phyloP scores from a whole-genome alignment of 495 filamentous ascomycete genomes.

The Schizothecium vesticola region DNA sequence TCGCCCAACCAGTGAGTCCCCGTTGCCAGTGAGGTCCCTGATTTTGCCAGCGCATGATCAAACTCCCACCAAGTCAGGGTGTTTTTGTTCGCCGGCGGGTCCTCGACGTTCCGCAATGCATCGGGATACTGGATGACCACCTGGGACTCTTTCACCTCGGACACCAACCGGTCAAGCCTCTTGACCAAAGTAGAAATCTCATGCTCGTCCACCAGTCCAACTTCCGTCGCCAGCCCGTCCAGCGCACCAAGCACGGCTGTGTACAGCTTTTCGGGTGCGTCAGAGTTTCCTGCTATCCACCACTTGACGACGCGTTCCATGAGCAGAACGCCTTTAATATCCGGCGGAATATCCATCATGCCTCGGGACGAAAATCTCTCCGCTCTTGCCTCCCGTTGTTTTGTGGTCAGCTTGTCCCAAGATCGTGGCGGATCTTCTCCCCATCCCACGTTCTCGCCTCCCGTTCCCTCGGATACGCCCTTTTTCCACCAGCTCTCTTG shows the following conservation, averaged over 20 bases:
- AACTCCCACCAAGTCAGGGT: background rate
- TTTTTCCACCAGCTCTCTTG: background rate
- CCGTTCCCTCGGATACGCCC: background rate
- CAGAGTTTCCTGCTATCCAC: background rate
- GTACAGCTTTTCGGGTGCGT: background rate
- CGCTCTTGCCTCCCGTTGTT: background rate
- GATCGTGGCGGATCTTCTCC: background rate
- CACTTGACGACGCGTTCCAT: background rate
- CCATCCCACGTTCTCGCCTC: background rate
- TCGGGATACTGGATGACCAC: background rate
- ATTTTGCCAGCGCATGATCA: background rate
- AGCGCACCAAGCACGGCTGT: background rate
- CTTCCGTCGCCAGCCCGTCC: background rate
- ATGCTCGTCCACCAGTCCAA: background rate
- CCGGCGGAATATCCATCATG: background rate
- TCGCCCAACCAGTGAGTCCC: background rate
- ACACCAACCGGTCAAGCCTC: background rate
- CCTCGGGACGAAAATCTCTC: background rate
- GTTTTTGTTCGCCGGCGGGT: background rate
- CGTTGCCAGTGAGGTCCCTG: background rate
- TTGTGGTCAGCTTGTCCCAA: background rate
- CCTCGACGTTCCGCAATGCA: background rate
- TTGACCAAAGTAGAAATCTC: background rate
- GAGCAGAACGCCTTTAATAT: background rate
- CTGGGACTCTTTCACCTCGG: background rate